Evolutionary conservation across 2,329 filamentous ascomycete species (phyloP), one percentile per base, ranked within the genome.

Genomic region (Zymoseptoria pseudotritici): DNA sequence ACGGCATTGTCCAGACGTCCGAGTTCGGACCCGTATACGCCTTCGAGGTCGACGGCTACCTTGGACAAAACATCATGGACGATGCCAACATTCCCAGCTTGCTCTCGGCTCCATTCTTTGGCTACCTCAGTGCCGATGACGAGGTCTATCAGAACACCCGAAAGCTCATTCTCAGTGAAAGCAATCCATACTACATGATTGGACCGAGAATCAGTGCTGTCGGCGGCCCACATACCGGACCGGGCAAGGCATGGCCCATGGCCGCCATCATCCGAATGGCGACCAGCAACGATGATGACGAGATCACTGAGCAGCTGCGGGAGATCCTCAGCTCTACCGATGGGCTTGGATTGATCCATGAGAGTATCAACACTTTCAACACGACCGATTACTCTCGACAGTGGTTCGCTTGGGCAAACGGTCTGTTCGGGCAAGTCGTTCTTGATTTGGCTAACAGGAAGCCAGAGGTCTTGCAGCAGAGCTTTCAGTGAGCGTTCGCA

Each of bases 21-120:
- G 70, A 61, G 2, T 70, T 70, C 50, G 76, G 76, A 53, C 71
- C 72, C 26, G 70, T 80, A 20, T 81, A 79, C 61, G 78, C 79
- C 13, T 80, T 75, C 61, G 79, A 81, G 64, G 72, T 80, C 24
- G 79, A 81, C 61, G 78, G 78, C 21, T 79, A 75, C 65, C 74
- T 55, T 46, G 50, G 59, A 53, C 52, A 53, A n/a, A 53, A 24
- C 52, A 53, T 53, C 17, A 53, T 89, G 86, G 87, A 89, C 67
- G 86, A 89, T 59, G 86, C 86, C 31, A 89, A 89, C 63, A 84
- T 89, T 54, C 86, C 87, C 0, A 86, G 82, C 11, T 79, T 89
- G 2, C 79, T 89, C 50, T 83, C 83, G 1, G 80, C 86, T 22
- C 86, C 86, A 0, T 83, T 88, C 67, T 75, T 87, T 56, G 83